These are phyloP conservation scores for Eucalyptus sp. DNA, from an alignment of 345 rosid genomes.

Conservation along the genomic window DNA sequence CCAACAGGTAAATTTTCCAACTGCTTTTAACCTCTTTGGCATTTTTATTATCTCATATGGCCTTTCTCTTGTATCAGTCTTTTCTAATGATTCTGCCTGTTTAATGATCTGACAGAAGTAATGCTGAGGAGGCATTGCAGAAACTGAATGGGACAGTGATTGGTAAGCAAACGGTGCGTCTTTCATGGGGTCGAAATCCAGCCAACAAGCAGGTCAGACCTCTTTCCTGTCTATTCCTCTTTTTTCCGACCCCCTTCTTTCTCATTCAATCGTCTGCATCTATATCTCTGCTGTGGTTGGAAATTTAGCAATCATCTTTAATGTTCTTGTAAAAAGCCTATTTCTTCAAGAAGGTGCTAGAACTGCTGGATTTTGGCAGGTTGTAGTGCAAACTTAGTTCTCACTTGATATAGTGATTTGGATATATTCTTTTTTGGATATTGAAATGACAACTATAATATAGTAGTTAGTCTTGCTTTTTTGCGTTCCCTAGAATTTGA, in stretches of 20 bases:
- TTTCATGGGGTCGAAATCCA: slow-evolving; percentile 14
- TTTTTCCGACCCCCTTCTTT: neutral
- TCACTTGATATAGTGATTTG: neutral
- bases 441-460: neutral
- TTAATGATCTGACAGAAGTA: slow-evolving; percentile 21
- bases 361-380: neutral
- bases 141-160: slow-evolving; percentile 6
- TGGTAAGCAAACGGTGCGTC: slow-evolving; percentile 12
- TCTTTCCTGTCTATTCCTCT: neutral
- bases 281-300: neutral
- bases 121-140: slow-evolving; percentile 76
- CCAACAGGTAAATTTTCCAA: slow-evolving; percentile 40
- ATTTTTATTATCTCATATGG: neutral
- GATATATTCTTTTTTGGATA: neutral
- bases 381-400: neutral
- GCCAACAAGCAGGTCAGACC: slow-evolving; percentile 3
- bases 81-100: neutral
- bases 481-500: neutral
- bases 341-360: neutral
- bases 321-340: neutral
- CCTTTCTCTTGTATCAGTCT: neutral
- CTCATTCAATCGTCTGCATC: neutral
- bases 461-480: neutral
- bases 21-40: neutral
- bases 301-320: neutral